A percentile compares a stretch with the other conserved stretches of the same genome.
phyloP scores from a whole-genome alignment of 306 rosid genomes.

The Luffa aegyptiaca region DNA sequence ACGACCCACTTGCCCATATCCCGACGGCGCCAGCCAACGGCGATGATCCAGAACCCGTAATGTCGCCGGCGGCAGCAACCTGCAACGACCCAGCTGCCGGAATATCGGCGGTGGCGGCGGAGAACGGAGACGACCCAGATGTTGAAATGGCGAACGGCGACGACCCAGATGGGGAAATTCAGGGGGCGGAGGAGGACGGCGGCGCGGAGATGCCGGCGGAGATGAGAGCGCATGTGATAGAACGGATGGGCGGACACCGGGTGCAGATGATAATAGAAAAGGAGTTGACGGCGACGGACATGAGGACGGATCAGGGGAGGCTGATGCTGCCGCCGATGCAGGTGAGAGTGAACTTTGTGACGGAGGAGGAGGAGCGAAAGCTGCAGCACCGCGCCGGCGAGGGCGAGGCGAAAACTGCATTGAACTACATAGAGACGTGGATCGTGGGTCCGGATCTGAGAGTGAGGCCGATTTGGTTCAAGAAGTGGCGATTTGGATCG shows the following conservation, averaged over 20 bases:
- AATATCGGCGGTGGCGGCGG: neutral
- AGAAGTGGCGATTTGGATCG: neutral
- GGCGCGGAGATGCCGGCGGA: neutral
- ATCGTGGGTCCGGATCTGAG: neutral
- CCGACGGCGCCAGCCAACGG: no score
- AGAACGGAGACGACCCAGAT: neutral
- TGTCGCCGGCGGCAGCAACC: no score
- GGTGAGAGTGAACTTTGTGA: neutral
- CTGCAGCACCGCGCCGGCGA: neutral
- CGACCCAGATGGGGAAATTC: neutral
- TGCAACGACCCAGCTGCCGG: neutral
- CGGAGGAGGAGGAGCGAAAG: neutral
- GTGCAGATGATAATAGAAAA: neutral
- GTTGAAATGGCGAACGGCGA: no score
- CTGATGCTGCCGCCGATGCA: neutral
- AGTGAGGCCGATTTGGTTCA: neutral
- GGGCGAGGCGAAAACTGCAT: neutral
- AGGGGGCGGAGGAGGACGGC: neutral
- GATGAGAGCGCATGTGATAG: neutral
- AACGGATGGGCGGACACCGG: neutral
- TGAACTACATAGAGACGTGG: neutral
- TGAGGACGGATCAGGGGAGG: neutral
- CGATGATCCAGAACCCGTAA: no score
- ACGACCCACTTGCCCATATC: no score
- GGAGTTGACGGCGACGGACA: neutral